These are phyloP conservation scores for Colletotrichum tropicicola DNA, from an alignment of 2,329 filamentous ascomycete species.

Conservation along the genomic window DNA sequence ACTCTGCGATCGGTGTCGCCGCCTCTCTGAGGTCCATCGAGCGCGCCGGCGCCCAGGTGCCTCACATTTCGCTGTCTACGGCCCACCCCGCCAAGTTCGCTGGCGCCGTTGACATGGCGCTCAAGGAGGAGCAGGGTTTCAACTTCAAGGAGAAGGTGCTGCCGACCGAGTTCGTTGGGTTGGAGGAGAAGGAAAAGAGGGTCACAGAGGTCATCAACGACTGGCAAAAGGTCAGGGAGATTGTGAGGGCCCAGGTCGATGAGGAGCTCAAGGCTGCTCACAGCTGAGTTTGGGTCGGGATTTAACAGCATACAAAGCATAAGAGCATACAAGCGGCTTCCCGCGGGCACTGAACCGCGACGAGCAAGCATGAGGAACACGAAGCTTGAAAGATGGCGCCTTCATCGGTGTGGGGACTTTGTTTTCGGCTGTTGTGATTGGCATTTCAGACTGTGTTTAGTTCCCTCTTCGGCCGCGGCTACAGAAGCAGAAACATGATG, in stretches of 20 bases:
- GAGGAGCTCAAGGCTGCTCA: slow-evolving; percentile 57
- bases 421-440: background rate
- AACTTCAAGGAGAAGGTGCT: slow-evolving; percentile 79
- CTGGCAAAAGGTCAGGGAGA: slow-evolving; percentile 78
- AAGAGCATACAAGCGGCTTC: background rate
- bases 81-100: slow-evolving; percentile 97
- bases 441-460: background rate
- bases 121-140: slow-evolving; percentile 77
- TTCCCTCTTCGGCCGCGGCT: background rate
- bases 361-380: background rate
- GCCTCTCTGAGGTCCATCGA: slow-evolving; percentile 76
- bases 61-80: slow-evolving; percentile 88
- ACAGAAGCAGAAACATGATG: background rate
- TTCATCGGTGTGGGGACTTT: background rate
- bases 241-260: slow-evolving; percentile 79
- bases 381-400: background rate
- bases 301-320: background rate
- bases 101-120: slow-evolving; percentile 81
- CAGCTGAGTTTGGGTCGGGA: slow-evolving; percentile 3
- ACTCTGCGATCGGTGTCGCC: slow-evolving; percentile 87
- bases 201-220: slow-evolving; percentile 75
- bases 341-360: background rate
- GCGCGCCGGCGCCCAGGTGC: slow-evolving; percentile 59
- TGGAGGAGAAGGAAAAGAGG: slow-evolving; percentile 79
- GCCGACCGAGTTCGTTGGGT: slow-evolving; percentile 81